Evolutionary conservation across 345 rosid species (phyloP), one percentile per base, ranked within the genome.

Genomic region (Noccaea bulbosa): DNA sequence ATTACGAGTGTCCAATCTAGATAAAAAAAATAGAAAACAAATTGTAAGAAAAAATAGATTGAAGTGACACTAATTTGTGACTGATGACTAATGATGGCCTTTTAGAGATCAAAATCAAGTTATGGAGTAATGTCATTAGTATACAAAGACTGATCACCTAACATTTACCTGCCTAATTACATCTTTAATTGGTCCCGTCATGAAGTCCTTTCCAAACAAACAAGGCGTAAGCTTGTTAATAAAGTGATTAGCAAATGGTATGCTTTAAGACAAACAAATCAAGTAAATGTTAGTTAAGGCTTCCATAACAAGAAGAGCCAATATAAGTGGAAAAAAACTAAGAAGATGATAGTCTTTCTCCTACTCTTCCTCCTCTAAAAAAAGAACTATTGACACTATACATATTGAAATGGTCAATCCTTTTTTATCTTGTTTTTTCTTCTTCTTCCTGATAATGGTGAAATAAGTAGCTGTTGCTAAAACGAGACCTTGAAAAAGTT

Each of bases 61-160:
- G 30, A 69, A 56, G 24, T 34, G 65, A 45, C 72, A 56, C 72
- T 56, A 45, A 56, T 54, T 45, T 45, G 55, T 12, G 9, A 43
- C 24, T 33, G 54, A 33, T 17, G 54, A 44, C 22, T 20, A 1
- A 41, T 53, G 34, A 53, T 59, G 11, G 44, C 41, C 11, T 54
- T 30, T 46, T 57, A 9, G 16, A 15, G 11, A 70, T 30, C 12
- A 33, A 70, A 32, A 32, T 14, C 43, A 32, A 70, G 20, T 8
- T 48, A 14, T 40, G 8, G 32, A 54, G 38, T 32, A 32, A 14
- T 43, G 32, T 44, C 45, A 63, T 54, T 55, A 49, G 55, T 63
- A 54, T 64, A 54, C 40, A 53, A 54, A 64, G 76, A 72, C 33
- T 37, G 45, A 30, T 46, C 65, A 72, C 70, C 76, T 63, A 51